Evolutionary conservation across 1,139 yeast genomes (phyloP).

Genomic region (Schizosaccharomyces versatilis): DNA sequence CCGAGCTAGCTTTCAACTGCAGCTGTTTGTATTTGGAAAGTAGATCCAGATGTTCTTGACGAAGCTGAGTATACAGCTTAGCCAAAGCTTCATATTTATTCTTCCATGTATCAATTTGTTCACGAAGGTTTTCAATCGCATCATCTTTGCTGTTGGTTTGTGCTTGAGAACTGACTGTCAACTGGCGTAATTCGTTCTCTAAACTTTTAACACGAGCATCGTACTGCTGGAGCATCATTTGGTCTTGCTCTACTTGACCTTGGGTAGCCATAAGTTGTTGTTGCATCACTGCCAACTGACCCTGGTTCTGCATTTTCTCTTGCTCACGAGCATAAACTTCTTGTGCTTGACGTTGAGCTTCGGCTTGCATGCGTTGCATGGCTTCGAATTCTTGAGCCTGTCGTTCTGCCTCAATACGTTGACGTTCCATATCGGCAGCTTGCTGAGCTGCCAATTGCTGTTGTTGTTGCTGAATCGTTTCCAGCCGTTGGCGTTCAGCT

Average conservation of each 20-base stretch:
- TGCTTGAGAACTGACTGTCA: constrained; percentile 45
- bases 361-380: constrained; percentile 40
- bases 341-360: constrained; percentile 57
- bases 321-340: constrained; percentile 51
- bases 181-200: constrained; percentile 46
- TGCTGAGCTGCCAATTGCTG: constrained; percentile 25
- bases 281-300: constrained; percentile 61
- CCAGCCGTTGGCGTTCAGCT: constrained; percentile 27
- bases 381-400: constrained; percentile 56
- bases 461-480: constrained; percentile 14
- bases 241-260: constrained; percentile 75
- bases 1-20: constrained; percentile 77
- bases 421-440: constrained; percentile 26
- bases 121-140: constrained; percentile 43
- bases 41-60: constrained; percentile 74
- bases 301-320: constrained; percentile 54
- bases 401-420: constrained; percentile 27
- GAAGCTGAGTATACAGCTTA: constrained; percentile 67
- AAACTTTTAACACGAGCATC: constrained; percentile 67
- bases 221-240: constrained; percentile 62
- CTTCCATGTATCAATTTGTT: constrained; percentile 61
- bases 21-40: constrained; percentile 60
- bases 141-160: constrained; percentile 65
- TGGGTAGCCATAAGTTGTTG: constrained; percentile 55
- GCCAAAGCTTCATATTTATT: constrained; percentile 78